These are phyloP conservation scores for Sparassis latifolia DNA, from an alignment of 1,284 basidiomycete genomes.

Conservation along the genomic window DNA sequence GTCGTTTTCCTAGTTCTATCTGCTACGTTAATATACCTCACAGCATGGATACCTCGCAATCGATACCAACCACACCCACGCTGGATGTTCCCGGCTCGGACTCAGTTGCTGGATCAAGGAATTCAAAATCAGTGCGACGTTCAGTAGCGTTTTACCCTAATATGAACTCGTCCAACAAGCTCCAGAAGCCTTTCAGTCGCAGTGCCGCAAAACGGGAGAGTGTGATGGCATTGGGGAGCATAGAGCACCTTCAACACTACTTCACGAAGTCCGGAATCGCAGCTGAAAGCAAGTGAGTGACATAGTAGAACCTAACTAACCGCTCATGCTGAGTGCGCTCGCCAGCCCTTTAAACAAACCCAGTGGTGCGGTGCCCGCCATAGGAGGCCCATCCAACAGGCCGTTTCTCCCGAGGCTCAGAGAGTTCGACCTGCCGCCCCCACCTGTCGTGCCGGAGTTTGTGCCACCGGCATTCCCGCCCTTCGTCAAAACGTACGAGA, in stretches of 20 bases:
- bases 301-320: neutral
- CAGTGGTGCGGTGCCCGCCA: slow-evolving; percentile 64
- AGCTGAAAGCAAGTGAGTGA: slow-evolving; percentile 63
- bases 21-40: slow-evolving; percentile 1
- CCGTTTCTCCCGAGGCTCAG: slow-evolving; percentile 29
- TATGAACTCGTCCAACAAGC: slow-evolving; percentile 61
- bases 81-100: neutral
- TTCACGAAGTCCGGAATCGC: slow-evolving; percentile 79
- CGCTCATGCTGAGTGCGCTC: too few relatives aligned
- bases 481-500: slow-evolving; percentile 56
- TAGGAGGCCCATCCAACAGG: slow-evolving; percentile 47
- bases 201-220: slow-evolving; percentile 83
- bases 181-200: slow-evolving; percentile 74
- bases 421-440: slow-evolving; percentile 61
- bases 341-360: slow-evolving; percentile 47
- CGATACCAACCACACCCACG: slow-evolving; percentile 2
- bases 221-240: slow-evolving; percentile 81
- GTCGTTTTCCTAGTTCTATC: too few relatives aligned
- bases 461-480: slow-evolving; percentile 40
- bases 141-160: slow-evolving; percentile 72
- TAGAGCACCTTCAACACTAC: slow-evolving; percentile 84
- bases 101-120: neutral
- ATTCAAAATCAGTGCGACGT: slow-evolving; percentile 40
- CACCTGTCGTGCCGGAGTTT: slow-evolving; percentile 48
- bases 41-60: slow-evolving; percentile 7